Evolutionary conservation across 108 stramenopile species (phyloP).

Genomic region (Bacterosira constricta): DNA sequence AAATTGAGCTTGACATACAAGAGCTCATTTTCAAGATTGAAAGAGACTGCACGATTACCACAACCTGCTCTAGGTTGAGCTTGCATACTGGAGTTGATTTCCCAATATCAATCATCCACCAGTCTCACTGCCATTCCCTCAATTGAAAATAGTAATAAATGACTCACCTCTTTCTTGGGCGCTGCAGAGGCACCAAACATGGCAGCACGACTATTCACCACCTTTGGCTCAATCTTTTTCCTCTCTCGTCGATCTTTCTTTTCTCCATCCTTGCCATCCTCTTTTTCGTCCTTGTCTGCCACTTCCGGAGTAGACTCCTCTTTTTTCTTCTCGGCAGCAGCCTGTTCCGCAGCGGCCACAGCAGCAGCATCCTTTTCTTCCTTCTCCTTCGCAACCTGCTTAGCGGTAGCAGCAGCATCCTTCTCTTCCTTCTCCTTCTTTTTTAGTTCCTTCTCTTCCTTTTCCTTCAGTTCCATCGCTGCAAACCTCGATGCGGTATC

Average conservation of each 20-base stretch:
- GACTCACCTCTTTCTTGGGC: constrained; percentile 55
- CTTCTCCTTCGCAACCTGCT: constrained; percentile 3
- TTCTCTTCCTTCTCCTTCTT: constrained; percentile 1
- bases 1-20: no score
- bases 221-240: constrained; percentile 52
- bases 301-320: constrained; percentile 6
- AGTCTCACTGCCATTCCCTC: no score
- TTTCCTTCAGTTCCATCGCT: constrained; percentile 30
- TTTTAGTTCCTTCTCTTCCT: constrained; percentile 13
- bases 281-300: constrained; percentile 15
- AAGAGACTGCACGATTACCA: no score
- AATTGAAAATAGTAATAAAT: no score
- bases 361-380: constrained; percentile 28
- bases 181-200: constrained; percentile 56
- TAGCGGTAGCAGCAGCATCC: neutral
- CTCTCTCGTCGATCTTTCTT: constrained; percentile 15
- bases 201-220: constrained; percentile 79
- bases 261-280: constrained; percentile 5
- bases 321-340: constrained; percentile 13
- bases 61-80: no score
- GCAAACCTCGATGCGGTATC: constrained; percentile 50
- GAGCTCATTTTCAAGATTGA: no score
- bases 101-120: no score
- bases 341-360: neutral
- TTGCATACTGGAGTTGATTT: no score